Evolutionary conservation across 176 grass and related monocot genomes (phyloP).

Genomic region (Cocos nucifera): DNA sequence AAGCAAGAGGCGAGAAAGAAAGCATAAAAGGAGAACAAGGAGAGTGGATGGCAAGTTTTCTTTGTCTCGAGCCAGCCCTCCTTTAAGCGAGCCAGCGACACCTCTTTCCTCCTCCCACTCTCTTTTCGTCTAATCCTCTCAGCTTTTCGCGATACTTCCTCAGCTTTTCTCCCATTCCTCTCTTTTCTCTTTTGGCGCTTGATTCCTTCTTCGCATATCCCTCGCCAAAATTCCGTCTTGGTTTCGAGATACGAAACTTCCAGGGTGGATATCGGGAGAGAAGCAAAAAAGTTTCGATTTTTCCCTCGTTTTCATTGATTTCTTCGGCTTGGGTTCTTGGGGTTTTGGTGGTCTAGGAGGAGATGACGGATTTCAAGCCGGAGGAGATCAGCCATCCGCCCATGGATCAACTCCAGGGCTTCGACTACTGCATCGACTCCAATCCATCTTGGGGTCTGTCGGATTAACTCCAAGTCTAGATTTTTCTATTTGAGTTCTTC

Average conservation of each 20-base stretch:
- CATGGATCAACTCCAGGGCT: conserved; percentile 24
- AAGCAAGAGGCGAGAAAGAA: not conserved
- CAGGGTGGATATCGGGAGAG: no score
- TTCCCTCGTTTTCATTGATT: not conserved
- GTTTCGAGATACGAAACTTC: no score
- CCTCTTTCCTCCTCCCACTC: not conserved
- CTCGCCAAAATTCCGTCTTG: no score
- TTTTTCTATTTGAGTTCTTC: no score
- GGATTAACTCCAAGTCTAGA: not conserved
- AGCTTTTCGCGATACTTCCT: conserved; percentile 21
- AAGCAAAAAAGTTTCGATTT: no score
- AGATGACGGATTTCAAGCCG: conserved; percentile 58
- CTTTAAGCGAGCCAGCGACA: not conserved
- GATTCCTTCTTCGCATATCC: no score
- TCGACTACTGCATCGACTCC: conserved; percentile 18
- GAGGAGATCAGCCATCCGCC: conserved; percentile 33
- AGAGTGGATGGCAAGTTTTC: conserved; percentile 5
- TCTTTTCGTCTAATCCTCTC: conserved; percentile 1
- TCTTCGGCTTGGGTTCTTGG: not conserved
- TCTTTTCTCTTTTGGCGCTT: no score
- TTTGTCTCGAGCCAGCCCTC: conserved; percentile 1
- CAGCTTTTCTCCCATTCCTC: not conserved
- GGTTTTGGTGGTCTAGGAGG: not conserved
- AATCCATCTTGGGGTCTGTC: conserved; percentile 10
- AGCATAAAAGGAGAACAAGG: not conserved